Base-by-base conservation (phyloP, 768 basidiomycete species). In the Lentinula aciculospora region DNA sequence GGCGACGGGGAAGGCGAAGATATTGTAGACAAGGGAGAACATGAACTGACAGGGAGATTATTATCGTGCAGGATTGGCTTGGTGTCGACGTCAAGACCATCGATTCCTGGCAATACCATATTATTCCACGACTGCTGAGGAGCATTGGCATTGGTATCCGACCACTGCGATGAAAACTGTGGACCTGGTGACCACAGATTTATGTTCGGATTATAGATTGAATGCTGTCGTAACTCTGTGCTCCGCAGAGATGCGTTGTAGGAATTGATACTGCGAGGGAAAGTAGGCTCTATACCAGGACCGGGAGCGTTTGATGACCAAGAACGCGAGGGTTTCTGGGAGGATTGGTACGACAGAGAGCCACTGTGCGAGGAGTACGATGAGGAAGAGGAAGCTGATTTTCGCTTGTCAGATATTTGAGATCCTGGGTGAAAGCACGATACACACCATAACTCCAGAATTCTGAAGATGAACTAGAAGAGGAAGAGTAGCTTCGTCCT, bases 1-100 rank as follows among this genome's bases (percentile, higher is more conserved):
- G 58, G 46, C 1, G 58, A 59, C 7, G 58, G 58, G 31, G 58
- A 59, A 17, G 58, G 58, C 0, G 58, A 51, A 44, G 53, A 59
- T 19, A 59, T 46, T 10, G 40, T 36, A 21, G 53, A 55, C 15
- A 59, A 34, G 3, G 58, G 53, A 8, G 58, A 59, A 21, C 34
- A 45, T 17, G 46, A 53, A 19, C 50, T 19, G 9, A 39, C 23
- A 25, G 32, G 21, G 19, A 44, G 8, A 12, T 44, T 6, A 23
- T 44, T 21, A 13, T 56, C 28, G 23, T 57, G 17, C 2, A 56
- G 27, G 44, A 46, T 31, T 15, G 55, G 56, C 25, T 47, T 57
- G n/a, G 31, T 45, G 23, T 57, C 56, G 7, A 19, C 12, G n/a
- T 46, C 42, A 21, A 44, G 23, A 10, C 19, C 34, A 36, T 53